Base-by-base conservation (phyloP, 2,329 filamentous ascomycete genomes). In the Venturia nashicola region DNA sequence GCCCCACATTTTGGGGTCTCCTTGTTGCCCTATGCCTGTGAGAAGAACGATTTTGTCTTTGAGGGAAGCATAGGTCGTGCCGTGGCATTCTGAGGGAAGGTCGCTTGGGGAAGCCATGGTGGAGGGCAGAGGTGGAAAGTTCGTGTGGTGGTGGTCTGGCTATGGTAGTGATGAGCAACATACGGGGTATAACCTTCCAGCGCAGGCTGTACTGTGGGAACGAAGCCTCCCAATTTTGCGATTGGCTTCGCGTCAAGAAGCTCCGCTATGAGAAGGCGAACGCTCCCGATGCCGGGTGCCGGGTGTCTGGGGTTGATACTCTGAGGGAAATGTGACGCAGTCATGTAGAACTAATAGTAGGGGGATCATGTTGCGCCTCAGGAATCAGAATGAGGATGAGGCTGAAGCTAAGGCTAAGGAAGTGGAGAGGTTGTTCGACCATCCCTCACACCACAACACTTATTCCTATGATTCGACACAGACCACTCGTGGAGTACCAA, bases 21-120 rank as follows among this genome's bases (percentile, higher is more conserved):
- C 64, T 20, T 55, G 46, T 43, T 65, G 64, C 34, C 64, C 61
- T 46, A 65, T 64, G 36, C 62, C 55, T 36, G 59, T 65, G 46
- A 64, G 48, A 39, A 65, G 63, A 18, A 51, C 60, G 36, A 60
- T 59, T 59, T 62, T 54, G 43, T 44, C 43, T 18, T 54, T 62
- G 46, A 62, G 43, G 3, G 36, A 43, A n/a, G 61, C 20, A 18
- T 62, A 54, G 39, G 43, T 18, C 23, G 61, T 62, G 36, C 61
- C 43, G 27, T 46, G n/a, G 32, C 23, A 36, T 36, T 62, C 61
- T 23, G 23, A n/a, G 36, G 43, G 39, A 5, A 46, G 43, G 27
- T 61, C 7, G 59, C 20, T 23, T 18, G 39, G 5, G 6, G 43
- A 34, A 36, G 39, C 14, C 39, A 61, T 61, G 8, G 36, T 5